Percentiles rank a stretch among this genome's conserved stretches.
Conservation (phyloP, 2,329 filamentous ascomycete species). For the Diaporthe amygdali region DNA sequence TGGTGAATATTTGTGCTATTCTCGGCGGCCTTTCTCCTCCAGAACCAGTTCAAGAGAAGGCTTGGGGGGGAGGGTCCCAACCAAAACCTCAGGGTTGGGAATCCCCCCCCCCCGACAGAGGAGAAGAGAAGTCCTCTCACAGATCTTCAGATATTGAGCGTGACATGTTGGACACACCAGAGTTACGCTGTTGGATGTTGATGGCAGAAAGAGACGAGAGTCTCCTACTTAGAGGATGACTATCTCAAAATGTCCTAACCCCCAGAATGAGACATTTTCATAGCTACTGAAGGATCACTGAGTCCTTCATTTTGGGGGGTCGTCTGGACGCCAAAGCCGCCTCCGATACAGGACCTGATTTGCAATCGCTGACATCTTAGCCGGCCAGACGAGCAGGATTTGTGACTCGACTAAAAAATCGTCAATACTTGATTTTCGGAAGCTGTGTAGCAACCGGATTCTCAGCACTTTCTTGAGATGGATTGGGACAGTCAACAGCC, state of each 20-base stretch:
- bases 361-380: background rate
- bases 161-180: background rate
- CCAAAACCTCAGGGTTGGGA: background rate
- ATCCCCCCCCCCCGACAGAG: background rate
- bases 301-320: background rate
- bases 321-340: background rate
- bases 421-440: background rate
- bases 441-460: background rate
- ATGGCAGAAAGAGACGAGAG: background rate
- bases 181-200: background rate
- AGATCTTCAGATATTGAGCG: background rate
- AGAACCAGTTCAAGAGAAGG: background rate
- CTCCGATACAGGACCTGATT: slow-evolving; percentile 11
- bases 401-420: background rate
- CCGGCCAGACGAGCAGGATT: background rate
- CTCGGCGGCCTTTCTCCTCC: background rate
- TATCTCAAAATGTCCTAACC: background rate
- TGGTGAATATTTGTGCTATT: background rate
- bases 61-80: too few relatives aligned
- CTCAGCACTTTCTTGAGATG: background rate
- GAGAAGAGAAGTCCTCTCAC: background rate
- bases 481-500: background rate
- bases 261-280: background rate
- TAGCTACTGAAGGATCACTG: too few relatives aligned
- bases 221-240: too few relatives aligned